Conservation (phyloP, 805 yeast genomes). For the Suhomyces emberorum region DNA sequence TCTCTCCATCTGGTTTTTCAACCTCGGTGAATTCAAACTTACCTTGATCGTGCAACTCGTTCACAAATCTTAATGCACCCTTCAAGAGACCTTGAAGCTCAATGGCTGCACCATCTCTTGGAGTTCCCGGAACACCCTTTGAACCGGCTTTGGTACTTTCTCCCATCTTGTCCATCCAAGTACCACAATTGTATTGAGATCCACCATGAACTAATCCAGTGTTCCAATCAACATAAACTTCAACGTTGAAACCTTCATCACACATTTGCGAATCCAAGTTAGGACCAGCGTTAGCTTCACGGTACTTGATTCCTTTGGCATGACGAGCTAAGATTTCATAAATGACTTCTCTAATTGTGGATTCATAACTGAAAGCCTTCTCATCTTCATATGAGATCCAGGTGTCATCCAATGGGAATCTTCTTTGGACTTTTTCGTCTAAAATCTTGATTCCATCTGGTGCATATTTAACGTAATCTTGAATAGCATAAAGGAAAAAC, state of each 20-base stretch:
- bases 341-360: slow-evolving; percentile 70
- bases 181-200: slow-evolving; percentile 89
- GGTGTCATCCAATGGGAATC: slow-evolving; percentile 87
- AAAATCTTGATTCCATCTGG: slow-evolving; percentile 70
- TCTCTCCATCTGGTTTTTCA: slow-evolving; percentile 52
- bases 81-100: slow-evolving; percentile 88
- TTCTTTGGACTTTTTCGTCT: slow-evolving; percentile 67
- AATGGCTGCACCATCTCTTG: slow-evolving; percentile 94
- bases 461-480: slow-evolving; percentile 67
- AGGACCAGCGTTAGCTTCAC: slow-evolving; percentile 95
- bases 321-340: slow-evolving; percentile 85
- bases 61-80: slow-evolving; percentile 78
- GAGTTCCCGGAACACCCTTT: slow-evolving; percentile 95
- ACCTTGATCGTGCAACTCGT: slow-evolving; percentile 51
- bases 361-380: slow-evolving; percentile 69
- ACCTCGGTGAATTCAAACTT: slow-evolving; percentile 59
- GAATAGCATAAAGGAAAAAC: slow-evolving; percentile 88
- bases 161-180: slow-evolving; percentile 99
- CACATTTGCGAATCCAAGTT: slow-evolving; percentile 87
- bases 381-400: slow-evolving; percentile 68
- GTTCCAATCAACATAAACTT: slow-evolving; percentile 77
- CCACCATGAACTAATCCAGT: slow-evolving; percentile 92
- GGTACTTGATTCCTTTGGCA: slow-evolving; percentile 79
- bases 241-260: slow-evolving; percentile 87
- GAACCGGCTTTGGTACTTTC: slow-evolving; percentile 80